Percentiles rank a stretch among this genome's conserved stretches.
Conservation (phyloP, 2,329 filamentous ascomycete species). For the Stenocarpella maydis region DNA sequence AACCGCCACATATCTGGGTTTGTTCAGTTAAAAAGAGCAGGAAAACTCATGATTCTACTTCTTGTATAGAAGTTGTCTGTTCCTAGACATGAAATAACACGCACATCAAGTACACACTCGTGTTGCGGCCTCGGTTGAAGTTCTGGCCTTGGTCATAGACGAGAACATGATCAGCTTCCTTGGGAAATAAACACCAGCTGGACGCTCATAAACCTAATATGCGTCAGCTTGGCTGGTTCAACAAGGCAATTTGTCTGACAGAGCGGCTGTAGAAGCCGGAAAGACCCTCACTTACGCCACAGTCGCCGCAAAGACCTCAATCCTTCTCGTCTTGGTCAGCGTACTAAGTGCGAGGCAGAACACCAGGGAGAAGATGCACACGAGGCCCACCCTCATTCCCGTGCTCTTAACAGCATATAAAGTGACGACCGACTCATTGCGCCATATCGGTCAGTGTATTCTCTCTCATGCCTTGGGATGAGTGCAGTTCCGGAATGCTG, state of each 20-base stretch:
- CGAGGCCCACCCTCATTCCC: slow-evolving; percentile 37
- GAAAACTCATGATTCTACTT: too few relatives aligned
- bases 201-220: slow-evolving; percentile 34
- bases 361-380: slow-evolving; percentile 42
- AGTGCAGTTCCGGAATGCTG: too few relatives aligned
- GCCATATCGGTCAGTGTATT: too few relatives aligned
- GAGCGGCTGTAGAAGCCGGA: too few relatives aligned
- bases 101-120: background rate
- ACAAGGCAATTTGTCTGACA: background rate
- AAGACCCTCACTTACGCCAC: slow-evolving; percentile 38
- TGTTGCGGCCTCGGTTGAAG: background rate
- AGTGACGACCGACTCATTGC: slow-evolving; percentile 38
- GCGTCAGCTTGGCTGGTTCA: background rate
- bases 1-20: too few relatives aligned
- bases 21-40: too few relatives aligned
- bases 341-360: slow-evolving; percentile 41
- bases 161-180: background rate
- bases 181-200: slow-evolving; percentile 31
- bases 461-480: too few relatives aligned
- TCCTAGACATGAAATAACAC: too few relatives aligned
- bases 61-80: too few relatives aligned
- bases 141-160: background rate
- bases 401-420: slow-evolving; percentile 37
- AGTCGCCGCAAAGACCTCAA: slow-evolving; percentile 43
- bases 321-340: slow-evolving; percentile 41